Conservation (phyloP, 139 green algal species). For the Zygnema cylindricum region DNA sequence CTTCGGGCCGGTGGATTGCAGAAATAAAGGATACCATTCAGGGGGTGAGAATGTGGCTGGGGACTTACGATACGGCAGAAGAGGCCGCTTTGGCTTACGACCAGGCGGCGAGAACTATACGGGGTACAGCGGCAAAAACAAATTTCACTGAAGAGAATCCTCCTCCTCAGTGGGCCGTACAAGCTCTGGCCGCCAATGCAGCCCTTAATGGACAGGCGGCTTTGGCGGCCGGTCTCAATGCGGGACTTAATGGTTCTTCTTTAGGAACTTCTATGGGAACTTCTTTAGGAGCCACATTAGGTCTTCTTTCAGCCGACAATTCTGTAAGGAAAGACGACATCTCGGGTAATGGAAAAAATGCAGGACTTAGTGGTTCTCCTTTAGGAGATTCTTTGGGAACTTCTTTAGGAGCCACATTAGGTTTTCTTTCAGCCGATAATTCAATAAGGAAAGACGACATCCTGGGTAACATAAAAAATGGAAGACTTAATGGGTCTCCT, state of each 20-base stretch:
- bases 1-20: slow-evolving; percentile 43
- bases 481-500: neutral
- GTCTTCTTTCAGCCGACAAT: no score
- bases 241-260: neutral
- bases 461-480: neutral
- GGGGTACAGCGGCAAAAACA: slow-evolving; percentile 39
- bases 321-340: no score
- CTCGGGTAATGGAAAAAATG: neutral
- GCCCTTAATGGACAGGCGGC: neutral
- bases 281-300: no score
- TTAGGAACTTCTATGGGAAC: neutral
- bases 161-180: neutral
- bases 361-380: neutral
- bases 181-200: neutral
- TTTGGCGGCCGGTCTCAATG: neutral
- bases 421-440: no score
- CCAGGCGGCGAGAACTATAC: slow-evolving; percentile 49
- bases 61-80: slow-evolving; percentile 46
- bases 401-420: no score
- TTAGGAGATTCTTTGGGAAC: neutral
- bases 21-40: slow-evolving; percentile 57
- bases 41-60: slow-evolving; percentile 44
- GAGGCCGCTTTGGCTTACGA: slow-evolving; percentile 47
- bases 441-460: no score
- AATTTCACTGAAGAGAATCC: slow-evolving; percentile 42